phyloP scores from a whole-genome alignment of 495 filamentous ascomycete species.

The Collariella sp. region DNA sequence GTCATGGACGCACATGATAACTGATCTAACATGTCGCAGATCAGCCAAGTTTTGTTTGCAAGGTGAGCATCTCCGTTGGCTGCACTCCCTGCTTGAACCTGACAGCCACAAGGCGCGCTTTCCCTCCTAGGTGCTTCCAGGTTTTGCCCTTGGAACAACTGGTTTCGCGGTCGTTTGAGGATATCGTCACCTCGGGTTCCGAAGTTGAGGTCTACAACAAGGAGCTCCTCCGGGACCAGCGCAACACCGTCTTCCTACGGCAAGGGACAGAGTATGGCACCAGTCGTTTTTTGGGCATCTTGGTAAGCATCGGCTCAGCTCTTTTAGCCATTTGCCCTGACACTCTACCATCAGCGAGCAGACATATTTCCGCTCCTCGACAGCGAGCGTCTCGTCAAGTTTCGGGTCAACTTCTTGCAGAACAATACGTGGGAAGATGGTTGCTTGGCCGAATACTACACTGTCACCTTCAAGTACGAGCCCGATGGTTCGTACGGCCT shows the following conservation, averaged over 20 bases:
- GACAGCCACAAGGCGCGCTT: conserved; percentile 8
- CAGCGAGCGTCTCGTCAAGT: conserved; percentile 15
- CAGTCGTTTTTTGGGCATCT: conserved; percentile 12
- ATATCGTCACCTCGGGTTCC: conserved; percentile 10
- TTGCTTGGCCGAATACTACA: conserved; percentile 18
- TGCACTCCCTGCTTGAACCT: background rate
- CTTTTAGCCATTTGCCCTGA: background rate
- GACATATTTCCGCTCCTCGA: conserved; percentile 22
- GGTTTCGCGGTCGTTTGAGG: conserved; percentile 8
- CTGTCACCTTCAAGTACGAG: conserved; percentile 13
- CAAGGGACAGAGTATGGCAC: conserved; percentile 6
- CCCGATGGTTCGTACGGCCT: conserved; percentile 9
- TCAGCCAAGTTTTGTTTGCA: conserved; percentile 22
- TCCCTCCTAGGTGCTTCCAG: conserved; percentile 19
- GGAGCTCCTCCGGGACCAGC: conserved; percentile 10
- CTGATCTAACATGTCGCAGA: background rate
- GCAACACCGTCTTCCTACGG: conserved; percentile 13
- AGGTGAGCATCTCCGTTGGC: conserved; percentile 7
- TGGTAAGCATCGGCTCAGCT: conserved; percentile 8
- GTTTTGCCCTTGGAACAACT: conserved; percentile 7
- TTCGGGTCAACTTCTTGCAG: conserved; percentile 14
- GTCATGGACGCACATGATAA: background rate
- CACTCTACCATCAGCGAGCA: background rate
- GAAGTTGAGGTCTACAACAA: conserved; percentile 2
- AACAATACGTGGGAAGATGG: conserved; percentile 1